These are phyloP conservation scores for Dipteronia dyeriana DNA, from an alignment of 345 rosid species.

Conservation along the genomic window DNA sequence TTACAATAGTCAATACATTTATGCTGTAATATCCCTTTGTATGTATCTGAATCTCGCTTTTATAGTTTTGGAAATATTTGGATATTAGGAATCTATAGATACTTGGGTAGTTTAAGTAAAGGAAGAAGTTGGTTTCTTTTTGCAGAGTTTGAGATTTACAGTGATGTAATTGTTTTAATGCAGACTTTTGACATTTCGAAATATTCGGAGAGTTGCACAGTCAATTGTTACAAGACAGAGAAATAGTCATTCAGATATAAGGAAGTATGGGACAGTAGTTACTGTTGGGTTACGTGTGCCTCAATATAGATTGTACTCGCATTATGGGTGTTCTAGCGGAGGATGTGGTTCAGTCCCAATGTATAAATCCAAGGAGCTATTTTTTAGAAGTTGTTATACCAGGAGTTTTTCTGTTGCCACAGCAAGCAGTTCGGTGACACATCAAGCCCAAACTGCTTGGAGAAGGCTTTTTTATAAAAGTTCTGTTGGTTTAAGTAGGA, in stretches of 20 bases:
- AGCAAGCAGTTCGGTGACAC: conserved; percentile 39
- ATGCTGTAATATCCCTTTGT: neutral
- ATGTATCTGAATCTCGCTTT: neutral
- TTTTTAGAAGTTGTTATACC: conserved; percentile 23
- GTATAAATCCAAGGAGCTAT: conserved; percentile 34
- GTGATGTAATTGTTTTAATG: conserved; percentile 26
- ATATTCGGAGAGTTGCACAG: conserved; percentile 36
- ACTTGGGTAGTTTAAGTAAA: neutral
- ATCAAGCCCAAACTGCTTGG: conserved; percentile 65
- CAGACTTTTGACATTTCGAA: conserved; percentile 58
- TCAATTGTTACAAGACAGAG: conserved; percentile 35
- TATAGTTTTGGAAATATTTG: neutral
- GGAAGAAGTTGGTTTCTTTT: neutral
- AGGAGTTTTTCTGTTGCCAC: conserved; percentile 47
- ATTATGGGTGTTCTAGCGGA: conserved; percentile 28
- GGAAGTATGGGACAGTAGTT: conserved; percentile 39
- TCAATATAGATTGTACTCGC: conserved; percentile 38
- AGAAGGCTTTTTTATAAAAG: conserved; percentile 47
- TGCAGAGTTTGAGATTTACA: neutral
- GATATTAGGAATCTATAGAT: conserved; percentile 3
- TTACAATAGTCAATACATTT: neutral
- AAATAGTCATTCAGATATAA: conserved; percentile 28
- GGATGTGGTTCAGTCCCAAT: conserved; percentile 32
- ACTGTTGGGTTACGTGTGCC: conserved; percentile 42
- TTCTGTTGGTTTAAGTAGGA: conserved; percentile 43